A percentile compares a stretch with the other conserved stretches of the same genome.
phyloP scores from a whole-genome alignment of 495 filamentous ascomycete species.

The Xylaria cubensis region DNA sequence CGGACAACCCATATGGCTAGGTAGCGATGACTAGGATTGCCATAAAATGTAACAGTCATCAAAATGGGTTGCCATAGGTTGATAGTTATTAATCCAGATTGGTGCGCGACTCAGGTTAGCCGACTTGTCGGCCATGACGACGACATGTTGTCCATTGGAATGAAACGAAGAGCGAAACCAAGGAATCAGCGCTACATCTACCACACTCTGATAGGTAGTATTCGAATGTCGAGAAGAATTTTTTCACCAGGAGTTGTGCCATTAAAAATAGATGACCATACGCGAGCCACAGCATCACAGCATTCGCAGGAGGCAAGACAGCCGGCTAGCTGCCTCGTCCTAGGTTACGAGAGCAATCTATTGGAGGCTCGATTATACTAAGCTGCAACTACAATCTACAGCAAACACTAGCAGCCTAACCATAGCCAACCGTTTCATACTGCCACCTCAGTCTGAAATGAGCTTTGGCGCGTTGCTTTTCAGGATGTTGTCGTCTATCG shows the following conservation, averaged over 20 bases:
- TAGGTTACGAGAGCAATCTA: slow-evolving; percentile 17
- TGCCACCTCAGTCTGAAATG: neutral
- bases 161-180: neutral
- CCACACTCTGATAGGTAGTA: neutral
- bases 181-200: neutral
- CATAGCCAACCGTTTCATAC: neutral
- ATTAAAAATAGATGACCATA: slow-evolving; percentile 3
- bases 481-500: slow-evolving; percentile 1
- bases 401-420: slow-evolving; percentile 9
- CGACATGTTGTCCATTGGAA: neutral
- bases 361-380: slow-evolving; percentile 2
- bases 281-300: neutral
- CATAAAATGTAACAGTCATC: neutral
- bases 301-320: neutral
- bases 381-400: neutral
- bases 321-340: slow-evolving; percentile 19
- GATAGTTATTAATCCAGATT: neutral
- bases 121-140: neutral
- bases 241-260: neutral
- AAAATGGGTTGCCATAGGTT: neutral
- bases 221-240: neutral
- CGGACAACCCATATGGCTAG: neutral
- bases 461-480: neutral
- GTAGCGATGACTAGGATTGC: slow-evolving; percentile 2
- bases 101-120: neutral